Evolutionary conservation across 1,284 basidiomycete species (phyloP).

Genomic region (Coriolopsis trogii): DNA sequence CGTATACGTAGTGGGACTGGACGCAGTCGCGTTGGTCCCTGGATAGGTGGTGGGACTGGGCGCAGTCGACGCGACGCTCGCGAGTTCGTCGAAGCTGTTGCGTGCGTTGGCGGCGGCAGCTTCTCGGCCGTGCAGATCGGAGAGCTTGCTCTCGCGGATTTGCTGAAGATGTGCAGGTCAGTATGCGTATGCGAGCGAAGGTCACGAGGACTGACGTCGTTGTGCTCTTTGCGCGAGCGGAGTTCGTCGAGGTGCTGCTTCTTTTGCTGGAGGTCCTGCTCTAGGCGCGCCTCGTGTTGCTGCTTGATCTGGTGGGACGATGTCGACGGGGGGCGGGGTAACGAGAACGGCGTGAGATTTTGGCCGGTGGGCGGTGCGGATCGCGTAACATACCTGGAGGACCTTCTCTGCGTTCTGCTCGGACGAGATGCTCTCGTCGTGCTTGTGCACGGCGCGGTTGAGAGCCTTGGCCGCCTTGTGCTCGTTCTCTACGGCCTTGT

Average conservation of each 20-base stretch:
- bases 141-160: constrained; percentile 32
- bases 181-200: background rate
- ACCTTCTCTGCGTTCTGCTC: constrained; percentile 48
- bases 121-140: constrained; percentile 32
- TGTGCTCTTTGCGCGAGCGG: constrained; percentile 33
- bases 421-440: constrained; percentile 48
- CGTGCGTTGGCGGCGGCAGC: constrained; percentile 18
- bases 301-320: constrained; percentile 34
- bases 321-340: background rate
- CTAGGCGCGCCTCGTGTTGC: constrained; percentile 31
- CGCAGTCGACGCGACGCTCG: constrained; percentile 11
- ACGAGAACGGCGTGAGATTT: background rate
- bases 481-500: constrained; percentile 52
- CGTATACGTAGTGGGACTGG: no score
- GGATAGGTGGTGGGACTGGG: background rate
- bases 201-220: constrained; percentile 28
- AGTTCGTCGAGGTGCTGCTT: constrained; percentile 29
- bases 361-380: background rate
- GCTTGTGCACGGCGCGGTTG: constrained; percentile 50
- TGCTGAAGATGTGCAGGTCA: constrained; percentile 19
- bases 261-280: constrained; percentile 32
- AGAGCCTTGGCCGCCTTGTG: constrained; percentile 46
- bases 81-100: constrained; percentile 8
- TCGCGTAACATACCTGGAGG: constrained; percentile 40
- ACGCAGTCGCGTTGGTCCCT: no score